Base-by-base conservation (phyloP, 108 stramenopile species). In the Pseudonitzschia delicatissima region DNA sequence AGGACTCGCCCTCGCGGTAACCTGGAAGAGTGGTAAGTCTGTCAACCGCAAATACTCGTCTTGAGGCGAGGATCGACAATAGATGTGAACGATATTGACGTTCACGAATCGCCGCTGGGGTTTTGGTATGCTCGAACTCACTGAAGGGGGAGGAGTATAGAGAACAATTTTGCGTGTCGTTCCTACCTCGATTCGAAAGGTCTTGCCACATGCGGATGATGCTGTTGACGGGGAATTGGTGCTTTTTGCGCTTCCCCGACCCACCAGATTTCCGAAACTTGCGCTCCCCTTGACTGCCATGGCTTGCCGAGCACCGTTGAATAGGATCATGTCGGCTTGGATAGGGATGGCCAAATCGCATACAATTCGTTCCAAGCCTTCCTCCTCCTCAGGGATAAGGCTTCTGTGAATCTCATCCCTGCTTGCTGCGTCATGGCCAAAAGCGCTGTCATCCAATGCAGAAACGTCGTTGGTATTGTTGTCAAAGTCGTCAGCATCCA, bases 241-340 rank as follows among this genome's bases (percentile, higher is more conserved):
- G 0, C 20, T 33, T 69, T 67, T 39, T 61, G 28, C 17, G 31
- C 53, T 33, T 55, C 0, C 32, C 20, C 73, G 45, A 9, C 76
- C 83, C 31, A 57, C 47, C 40, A 86, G 47, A 28, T 77, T 81
- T 13, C 77, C 73, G 61, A 86, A 86, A n/a, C 71, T 69, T 9
- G 77, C 73, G 9, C 76, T 81, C 15, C 72, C 72, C 18, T 17
- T 27, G 0, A 18, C 31, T 18, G 66, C 23, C 34, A 86, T 40
- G 26, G 76, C 81, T 21, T 72, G 59, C 71, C 79, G 66, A 7
- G 83, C 85, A 15, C 74, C 83, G 70, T 80, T 79, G 53, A 86
- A 77, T 34, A 86, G 69, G 2, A 71, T 51, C 44, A 57, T 33
- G 57, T 84, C 83, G 28, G 83, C 81, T 23, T 66, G 51, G 8